Evolutionary conservation across 2,329 filamentous ascomycete genomes (phyloP).

Genomic region (Diaporthe australafricana): DNA sequence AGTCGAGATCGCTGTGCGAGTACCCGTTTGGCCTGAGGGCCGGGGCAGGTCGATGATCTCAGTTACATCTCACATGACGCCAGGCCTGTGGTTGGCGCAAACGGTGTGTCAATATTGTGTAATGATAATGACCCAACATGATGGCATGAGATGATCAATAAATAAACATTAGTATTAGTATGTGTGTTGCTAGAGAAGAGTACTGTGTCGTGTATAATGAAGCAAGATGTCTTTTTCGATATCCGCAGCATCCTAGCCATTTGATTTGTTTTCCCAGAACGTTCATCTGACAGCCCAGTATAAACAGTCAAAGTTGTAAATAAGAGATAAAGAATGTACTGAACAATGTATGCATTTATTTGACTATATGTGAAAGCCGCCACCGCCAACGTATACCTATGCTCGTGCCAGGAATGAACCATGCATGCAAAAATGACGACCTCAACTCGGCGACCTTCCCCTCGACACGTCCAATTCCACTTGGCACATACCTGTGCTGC

Average conservation of each 20-base stretch:
- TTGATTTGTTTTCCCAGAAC: too few species aligned
- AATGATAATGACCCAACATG: slow-evolving; percentile 35
- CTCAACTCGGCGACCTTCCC: not conserved
- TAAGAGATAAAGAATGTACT: not conserved
- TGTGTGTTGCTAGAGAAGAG: not conserved
- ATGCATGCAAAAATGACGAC: slow-evolving; percentile 32
- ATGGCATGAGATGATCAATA: slow-evolving; percentile 14
- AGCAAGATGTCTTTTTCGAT: too few species aligned
- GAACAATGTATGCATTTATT: slow-evolving; percentile 28
- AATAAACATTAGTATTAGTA: not conserved
- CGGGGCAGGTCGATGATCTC: not conserved
- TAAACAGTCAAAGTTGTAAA: not conserved
- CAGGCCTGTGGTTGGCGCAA: not conserved
- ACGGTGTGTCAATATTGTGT: slow-evolving; percentile 31
- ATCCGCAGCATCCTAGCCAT: too few species aligned
- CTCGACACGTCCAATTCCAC: not conserved
- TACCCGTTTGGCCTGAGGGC: not conserved
- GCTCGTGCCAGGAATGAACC: slow-evolving; percentile 22
- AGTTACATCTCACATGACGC: not conserved
- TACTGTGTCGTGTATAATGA: not conserved
- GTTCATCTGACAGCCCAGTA: too few species aligned
- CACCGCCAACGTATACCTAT: slow-evolving; percentile 30
- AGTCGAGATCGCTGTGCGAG: too few species aligned
- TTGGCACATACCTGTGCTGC: not conserved
- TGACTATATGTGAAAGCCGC: slow-evolving; percentile 22